These are phyloP conservation scores for Suillus tomentosus DNA, from an alignment of 768 basidiomycete genomes.

Conservation along the genomic window DNA sequence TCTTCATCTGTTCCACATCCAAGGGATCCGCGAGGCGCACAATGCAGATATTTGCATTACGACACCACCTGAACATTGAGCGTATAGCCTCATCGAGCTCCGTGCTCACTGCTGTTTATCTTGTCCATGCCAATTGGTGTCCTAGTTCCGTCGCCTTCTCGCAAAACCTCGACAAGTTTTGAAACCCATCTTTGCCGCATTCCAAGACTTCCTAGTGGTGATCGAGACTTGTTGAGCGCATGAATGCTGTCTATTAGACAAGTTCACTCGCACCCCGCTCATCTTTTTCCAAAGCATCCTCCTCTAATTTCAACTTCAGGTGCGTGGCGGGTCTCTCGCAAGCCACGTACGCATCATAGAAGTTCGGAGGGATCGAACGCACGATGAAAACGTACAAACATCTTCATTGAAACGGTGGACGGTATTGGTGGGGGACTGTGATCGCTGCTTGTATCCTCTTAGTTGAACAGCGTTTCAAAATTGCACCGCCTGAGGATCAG, in stretches of 20 bases:
- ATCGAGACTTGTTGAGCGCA: not conserved
- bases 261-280: not conserved
- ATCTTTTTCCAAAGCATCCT: not conserved
- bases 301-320: not conserved
- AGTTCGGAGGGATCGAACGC: not conserved
- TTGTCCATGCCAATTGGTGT: constrained; percentile 12
- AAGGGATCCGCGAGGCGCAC: constrained; percentile 12
- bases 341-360: not conserved
- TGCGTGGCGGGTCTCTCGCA: not conserved
- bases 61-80: constrained; percentile 21
- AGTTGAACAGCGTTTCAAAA: too few relatives aligned
- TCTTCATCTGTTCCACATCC: not conserved
- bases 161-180: constrained; percentile 9
- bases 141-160: constrained; percentile 4
- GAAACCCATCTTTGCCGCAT: not conserved
- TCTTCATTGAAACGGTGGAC: not conserved
- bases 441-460: not conserved
- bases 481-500: not conserved
- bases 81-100: constrained; percentile 19
- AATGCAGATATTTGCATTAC: constrained; percentile 17
- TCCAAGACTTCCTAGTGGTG: constrained; percentile 6
- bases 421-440: not conserved
- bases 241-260: not conserved
- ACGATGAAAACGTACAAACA: not conserved
- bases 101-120: constrained; percentile 8